Base-by-base conservation (phyloP, 768 basidiomycete genomes). In the Neoboletus brunneissimus region DNA sequence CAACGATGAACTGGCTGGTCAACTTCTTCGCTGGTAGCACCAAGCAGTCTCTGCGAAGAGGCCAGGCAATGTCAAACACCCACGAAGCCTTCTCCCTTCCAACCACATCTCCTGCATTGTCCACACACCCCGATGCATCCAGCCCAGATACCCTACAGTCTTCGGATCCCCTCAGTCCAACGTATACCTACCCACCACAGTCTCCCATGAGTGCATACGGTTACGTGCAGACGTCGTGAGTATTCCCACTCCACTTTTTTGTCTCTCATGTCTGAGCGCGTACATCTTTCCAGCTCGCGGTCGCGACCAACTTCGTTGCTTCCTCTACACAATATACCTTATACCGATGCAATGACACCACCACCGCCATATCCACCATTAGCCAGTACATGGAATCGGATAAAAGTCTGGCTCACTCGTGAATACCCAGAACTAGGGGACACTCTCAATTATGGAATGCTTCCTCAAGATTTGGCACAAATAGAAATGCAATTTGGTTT, bases 341-440 rank as follows among this genome's bases (percentile, higher is more conserved):
- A 77, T 37, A 69, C 75, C n/a, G 73, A 79, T 27, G 65, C 73
- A 40, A 62, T 67, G 20, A 64, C 79, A 20, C 71, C 76, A 13
- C 58, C 66, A 4, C 68, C 74, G 7, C 63, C 74, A 41, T 94
- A 91, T 70, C 94, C 95, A 3, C 86, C 92, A 27, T 76, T 97
- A n/a, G 72, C 81, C 18, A 81, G 80, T 47, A 93, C 94, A 1
- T 97, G 94, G 91, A 78, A 81, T 60, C 86, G 95, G 23, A 79
- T 98, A 48, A 87, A 86, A 57, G 67, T 75, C n/a, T 93, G 93
- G 84, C 85, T 97, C 20, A 77, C 74, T 57, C 81, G 86, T 57
- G 87, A 95, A 74, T 96, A 96, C 74, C 93, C 94, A 44, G 95
- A 98, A 67, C 82, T 98, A 20, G 90, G 89, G 29, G 95, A 98